These are phyloP conservation scores for Barnettozyma siamensis DNA, from an alignment of 805 yeast genomes.

Conservation along the genomic window DNA sequence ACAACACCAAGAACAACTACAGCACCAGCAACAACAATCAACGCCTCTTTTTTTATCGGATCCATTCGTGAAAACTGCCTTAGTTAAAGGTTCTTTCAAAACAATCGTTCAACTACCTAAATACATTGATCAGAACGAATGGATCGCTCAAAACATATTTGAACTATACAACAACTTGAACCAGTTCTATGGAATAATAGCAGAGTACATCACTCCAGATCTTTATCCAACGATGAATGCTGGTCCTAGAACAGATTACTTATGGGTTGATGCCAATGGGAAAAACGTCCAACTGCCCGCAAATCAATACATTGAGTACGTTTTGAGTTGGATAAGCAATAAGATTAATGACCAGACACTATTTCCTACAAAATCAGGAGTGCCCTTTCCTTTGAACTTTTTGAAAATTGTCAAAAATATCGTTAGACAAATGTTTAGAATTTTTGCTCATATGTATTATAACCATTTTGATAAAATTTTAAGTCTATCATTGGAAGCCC, in stretches of 20 bases:
- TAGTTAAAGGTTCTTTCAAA: conserved; percentile 94
- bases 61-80: conserved; percentile 88
- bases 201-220: conserved; percentile 88
- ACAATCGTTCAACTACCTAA: conserved; percentile 94
- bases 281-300: conserved; percentile 88
- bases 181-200: conserved; percentile 84
- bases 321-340: conserved; percentile 81
- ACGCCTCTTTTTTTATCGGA: conserved; percentile 68
- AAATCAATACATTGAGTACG: conserved; percentile 85
- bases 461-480: conserved; percentile 91
- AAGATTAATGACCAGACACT: conserved; percentile 84
- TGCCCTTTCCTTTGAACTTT: conserved; percentile 84
- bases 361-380: conserved; percentile 87
- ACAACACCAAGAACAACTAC: conserved; percentile 17
- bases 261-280: conserved; percentile 81
- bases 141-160: conserved; percentile 91
- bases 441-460: conserved; percentile 91
- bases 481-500: conserved; percentile 92
- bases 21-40: conserved; percentile 12
- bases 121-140: conserved; percentile 90
- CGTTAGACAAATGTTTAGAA: conserved; percentile 86
- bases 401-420: conserved; percentile 80
- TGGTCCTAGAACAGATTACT: conserved; percentile 84
- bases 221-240: conserved; percentile 93
- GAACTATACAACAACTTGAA: conserved; percentile 82